Percentiles rank a stretch among this genome's conserved stretches.
Evolutionary conservation across 2,329 filamentous ascomycete species (phyloP).

Genomic region (Furcasterigmium furcatum): DNA sequence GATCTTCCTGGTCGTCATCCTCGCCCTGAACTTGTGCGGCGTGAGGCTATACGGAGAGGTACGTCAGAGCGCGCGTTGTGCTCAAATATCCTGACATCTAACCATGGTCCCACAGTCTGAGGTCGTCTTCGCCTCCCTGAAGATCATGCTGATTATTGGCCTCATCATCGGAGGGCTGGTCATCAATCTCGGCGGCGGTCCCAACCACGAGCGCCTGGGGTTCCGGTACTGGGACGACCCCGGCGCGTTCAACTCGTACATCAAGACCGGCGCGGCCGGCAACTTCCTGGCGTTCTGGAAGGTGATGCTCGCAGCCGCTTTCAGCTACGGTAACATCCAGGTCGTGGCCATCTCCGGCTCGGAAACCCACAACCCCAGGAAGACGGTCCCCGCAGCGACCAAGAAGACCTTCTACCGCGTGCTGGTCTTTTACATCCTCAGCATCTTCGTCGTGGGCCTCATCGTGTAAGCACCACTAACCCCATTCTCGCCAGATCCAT

Average conservation of each 20-base stretch:
- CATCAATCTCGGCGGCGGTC: constrained; percentile 43
- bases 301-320: constrained; percentile 43
- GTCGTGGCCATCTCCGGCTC: constrained; percentile 49
- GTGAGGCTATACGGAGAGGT: constrained; percentile 60
- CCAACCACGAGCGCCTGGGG: constrained; percentile 36
- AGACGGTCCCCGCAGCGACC: constrained; percentile 44
- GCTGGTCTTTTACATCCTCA: constrained; percentile 47
- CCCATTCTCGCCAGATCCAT: too few relatives aligned
- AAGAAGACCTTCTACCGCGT: constrained; percentile 56
- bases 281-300: constrained; percentile 40
- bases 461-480: too few relatives aligned
- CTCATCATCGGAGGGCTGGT: constrained; percentile 47
- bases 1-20: constrained; percentile 47
- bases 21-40: constrained; percentile 55
- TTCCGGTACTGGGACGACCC: constrained; percentile 42
- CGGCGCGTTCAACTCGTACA: constrained; percentile 61
- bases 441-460: constrained; percentile 48
- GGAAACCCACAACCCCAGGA: constrained; percentile 44
- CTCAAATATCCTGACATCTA: too few relatives aligned
- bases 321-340: constrained; percentile 46
- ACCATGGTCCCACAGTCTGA: too few relatives aligned
- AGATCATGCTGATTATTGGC: constrained; percentile 45
- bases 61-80: too few relatives aligned
- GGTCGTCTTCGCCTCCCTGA: constrained; percentile 46
- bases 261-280: constrained; percentile 39